Conservation (phyloP, 2,329 filamentous ascomycete genomes). For the Lasiodiplodia theobromae region DNA sequence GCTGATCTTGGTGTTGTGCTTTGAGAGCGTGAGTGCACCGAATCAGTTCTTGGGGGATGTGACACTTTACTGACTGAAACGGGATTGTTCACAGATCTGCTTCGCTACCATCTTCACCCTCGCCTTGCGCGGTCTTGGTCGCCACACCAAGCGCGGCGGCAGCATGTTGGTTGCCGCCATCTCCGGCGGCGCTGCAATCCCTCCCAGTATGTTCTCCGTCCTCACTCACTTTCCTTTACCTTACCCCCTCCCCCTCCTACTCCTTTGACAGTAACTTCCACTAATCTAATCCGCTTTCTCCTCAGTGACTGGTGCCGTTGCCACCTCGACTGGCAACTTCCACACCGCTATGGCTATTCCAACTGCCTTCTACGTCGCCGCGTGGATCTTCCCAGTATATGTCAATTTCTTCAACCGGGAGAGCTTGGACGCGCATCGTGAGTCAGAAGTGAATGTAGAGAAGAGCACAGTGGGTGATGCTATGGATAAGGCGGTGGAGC, state of each 20-base stretch:
- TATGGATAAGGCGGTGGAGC: slow-evolving; percentile 11
- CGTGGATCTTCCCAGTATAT: slow-evolving; percentile 33
- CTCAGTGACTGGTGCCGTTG: slow-evolving; percentile 32
- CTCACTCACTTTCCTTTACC: neutral
- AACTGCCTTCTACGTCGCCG: slow-evolving; percentile 33
- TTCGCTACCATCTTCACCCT: slow-evolving; percentile 39
- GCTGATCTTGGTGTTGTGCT: slow-evolving; percentile 33
- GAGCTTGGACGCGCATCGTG: slow-evolving; percentile 30
- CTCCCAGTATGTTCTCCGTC: slow-evolving; percentile 32
- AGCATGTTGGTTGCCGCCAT: slow-evolving; percentile 39
- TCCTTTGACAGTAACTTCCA: neutral
- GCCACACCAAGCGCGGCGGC: slow-evolving; percentile 40
- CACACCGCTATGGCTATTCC: slow-evolving; percentile 35
- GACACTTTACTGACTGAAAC: neutral
- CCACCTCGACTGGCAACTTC: slow-evolving; percentile 32
- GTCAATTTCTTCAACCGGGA: slow-evolving; percentile 32
- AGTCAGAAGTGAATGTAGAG: slow-evolving; percentile 29
- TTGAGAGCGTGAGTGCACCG: slow-evolving; percentile 31
- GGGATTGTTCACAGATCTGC: slow-evolving; percentile 28
- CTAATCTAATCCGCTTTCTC: neutral
- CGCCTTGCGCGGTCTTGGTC: slow-evolving; percentile 37
- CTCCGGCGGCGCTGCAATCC: slow-evolving; percentile 39
- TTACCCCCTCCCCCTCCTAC: neutral
- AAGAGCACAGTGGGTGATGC: neutral
- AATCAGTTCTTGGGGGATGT: neutral